Evolutionary conservation across 192 early-diverging fungal genomes (phyloP), one percentile per base, ranked within the genome.

Genomic region (Mortierella alpina): DNA sequence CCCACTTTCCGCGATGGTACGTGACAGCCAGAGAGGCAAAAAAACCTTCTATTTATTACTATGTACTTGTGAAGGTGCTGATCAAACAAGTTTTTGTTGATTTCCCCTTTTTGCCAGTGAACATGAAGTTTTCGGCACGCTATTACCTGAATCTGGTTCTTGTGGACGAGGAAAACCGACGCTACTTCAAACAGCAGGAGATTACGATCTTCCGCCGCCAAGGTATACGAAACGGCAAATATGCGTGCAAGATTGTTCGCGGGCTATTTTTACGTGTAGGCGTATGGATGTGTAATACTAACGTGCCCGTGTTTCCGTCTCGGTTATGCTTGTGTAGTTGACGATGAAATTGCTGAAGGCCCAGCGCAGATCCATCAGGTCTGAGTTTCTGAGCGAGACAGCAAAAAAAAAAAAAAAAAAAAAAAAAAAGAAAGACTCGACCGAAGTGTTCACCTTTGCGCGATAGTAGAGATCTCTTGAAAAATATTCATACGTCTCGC

Each of bases 131-230:
- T 76, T 97, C 96, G 2, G 95, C 96, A n/a, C 85, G 98, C 57
- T 99, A 99, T 83, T 99, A 97, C 82, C 84, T 99, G 59, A 99
- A 99, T 76, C 88, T 99, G 56, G 97, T 99, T 12, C 88, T 99
- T 14, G 92, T 99, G 63, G 98, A 99, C 80, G 97, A 99, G 77
- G 98, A 99, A 84, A 98, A 98, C 86, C 86, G 98, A 54, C 88
- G 98, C 63, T 99, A 99, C 83, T 99, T 99, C 79, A 99, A 99
- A 87, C 97, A 99, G 86, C 97, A 99, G 85, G 98, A 99, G 70
- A 95, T 95, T 47, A 95, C 94, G 18, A 90, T 95, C 49, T 94
- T 90, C 84, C 83, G 94, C 68, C 87, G 88, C 53, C 83, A 66
- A 66, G 72, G 84, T 86, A 82, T 52, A n/a, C 7, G 11, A 51